A percentile compares a stretch with the other conserved stretches of the same genome.
Conservation (phyloP, 1,284 basidiomycete species). For the Phenoliferia sp. region DNA sequence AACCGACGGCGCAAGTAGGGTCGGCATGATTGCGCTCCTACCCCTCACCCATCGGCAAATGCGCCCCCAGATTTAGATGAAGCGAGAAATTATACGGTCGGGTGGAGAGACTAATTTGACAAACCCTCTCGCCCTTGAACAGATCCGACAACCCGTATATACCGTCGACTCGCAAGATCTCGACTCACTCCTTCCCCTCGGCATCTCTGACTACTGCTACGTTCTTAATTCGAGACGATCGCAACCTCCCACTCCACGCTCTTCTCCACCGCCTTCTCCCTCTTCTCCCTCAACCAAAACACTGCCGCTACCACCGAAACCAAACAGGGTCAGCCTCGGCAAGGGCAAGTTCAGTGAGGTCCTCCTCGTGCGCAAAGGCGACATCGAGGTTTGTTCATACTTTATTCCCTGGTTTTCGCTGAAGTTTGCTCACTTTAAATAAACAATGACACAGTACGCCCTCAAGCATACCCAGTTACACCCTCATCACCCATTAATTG, state of each 20-base stretch:
- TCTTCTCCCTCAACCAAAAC: not conserved
- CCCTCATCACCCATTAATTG: constrained; percentile 54
- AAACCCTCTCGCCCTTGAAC: not conserved
- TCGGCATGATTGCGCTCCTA: not conserved
- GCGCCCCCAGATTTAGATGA: not conserved
- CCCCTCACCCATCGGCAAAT: not conserved
- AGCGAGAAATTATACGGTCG: not conserved
- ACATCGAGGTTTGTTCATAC: constrained; percentile 37
- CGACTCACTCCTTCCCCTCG: constrained; percentile 40
- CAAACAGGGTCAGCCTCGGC: constrained; percentile 40
- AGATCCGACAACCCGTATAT: constrained; percentile 19
- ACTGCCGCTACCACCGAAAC: not conserved
- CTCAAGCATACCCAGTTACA: constrained; percentile 55
- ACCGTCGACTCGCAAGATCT: constrained; percentile 21
- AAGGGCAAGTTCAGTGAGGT: constrained; percentile 50
- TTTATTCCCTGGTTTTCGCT: not conserved
- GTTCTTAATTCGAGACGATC: constrained; percentile 21
- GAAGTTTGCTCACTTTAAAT: too few relatives aligned
- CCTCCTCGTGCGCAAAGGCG: constrained; percentile 42
- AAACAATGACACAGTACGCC: constrained; percentile 48
- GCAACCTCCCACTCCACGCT: not conserved
- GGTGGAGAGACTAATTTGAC: not conserved
- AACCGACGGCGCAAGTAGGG: too few relatives aligned
- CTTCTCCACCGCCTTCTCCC: not conserved
- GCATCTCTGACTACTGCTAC: constrained; percentile 47